Base-by-base conservation (phyloP, 1,139 yeast genomes). In the Yamadazyma spencermartinsiae region DNA sequence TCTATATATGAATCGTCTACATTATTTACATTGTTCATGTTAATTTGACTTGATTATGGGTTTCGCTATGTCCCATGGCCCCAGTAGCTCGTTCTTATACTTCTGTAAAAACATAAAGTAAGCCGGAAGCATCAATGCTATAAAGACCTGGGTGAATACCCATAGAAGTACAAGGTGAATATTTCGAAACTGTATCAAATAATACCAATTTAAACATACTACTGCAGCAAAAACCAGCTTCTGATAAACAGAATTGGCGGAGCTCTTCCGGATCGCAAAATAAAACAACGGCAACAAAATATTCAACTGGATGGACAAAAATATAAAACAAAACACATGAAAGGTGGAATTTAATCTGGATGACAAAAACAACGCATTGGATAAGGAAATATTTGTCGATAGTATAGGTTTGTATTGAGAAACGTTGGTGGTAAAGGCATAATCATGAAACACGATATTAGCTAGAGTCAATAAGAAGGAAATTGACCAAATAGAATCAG, bases 401-500 rank as follows among this genome's bases (percentile, higher is more conserved):
- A 89, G 56, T 42, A 87, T 84, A 0, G 92, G 83, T 36, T 65
- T 63, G 44, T 72, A 72, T 33, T 51, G 56, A 2, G 48, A 51
- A 5, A 50, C 35, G 8, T 54, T 62, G 39, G 60, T 51, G 37
- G 71, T 68, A 50, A 75, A 64, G 5, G 79, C 72, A 46, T 84
- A 85, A 53, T 85, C 89, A 53, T 84, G 85, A 50, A 81, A 78
- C 12, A 82, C 58, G 3, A 87, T 65, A 51, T 86, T 86, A 31
- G 80, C 68, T 7, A 87, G 49, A 28, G 86, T 81, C 18, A 92
- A 68, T 79, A 95, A 82, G 37, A 85, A 79, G 3, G 95, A 80
- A 6, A 92, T 63, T 0, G 96, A 89, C 98, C 98, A 92, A 45
- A 94, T 88, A 13, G 97, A 88, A 61, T 92, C 98, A 1, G 95